Evolutionary conservation across 108 stramenopile species (phyloP), one percentile per base, ranked within the genome.

Genomic region (Stephanodiscus triporus): DNA sequence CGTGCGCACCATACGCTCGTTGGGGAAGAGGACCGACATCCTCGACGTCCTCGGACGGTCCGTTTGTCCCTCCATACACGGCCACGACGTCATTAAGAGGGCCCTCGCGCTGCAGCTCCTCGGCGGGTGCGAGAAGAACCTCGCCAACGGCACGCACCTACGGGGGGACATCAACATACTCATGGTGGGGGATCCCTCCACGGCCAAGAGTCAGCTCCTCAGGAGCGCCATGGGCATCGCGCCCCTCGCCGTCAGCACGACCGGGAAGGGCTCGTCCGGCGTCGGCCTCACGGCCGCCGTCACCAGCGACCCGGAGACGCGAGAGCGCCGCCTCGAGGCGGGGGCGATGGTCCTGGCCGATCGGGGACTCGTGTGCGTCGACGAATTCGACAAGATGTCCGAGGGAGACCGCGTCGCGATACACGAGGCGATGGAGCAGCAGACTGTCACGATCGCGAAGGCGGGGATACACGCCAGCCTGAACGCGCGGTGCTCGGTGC

Each of bases 361-460:
- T 72, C 76, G 99, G 0, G 99, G 99, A 19, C 61, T 98, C 20
- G 99, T 99, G 10, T 99, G 99, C 75, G 98, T 99, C 10, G 99
- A 99, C 82, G 99, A 99, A 70, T 94, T 96, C 68, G 91, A 95
- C 69, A 93, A 94, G 60, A 95, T 97, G 97, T 86, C 90, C 27
- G 95, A 96, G 65, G 85, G 83, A 37, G 96, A 97, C 84, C 91
- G 97, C 22, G 98, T 99, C 14, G 98, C 98, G 11, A 98, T 99
- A 58, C 99, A 98, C 86, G 98, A 99, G 82, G 99, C 98, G 0
- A 99, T 99, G 99, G 99, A 99, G 87, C 99, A 99, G 73, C 99
- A 99, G 77, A 99, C 99, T 27, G 99, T 99, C 1, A 99, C 99
- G 26, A 99, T 99, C 87, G 98, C 99, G 72, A 99, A 99, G 88